A percentile compares a stretch with the other conserved stretches of the same genome.
Evolutionary conservation across 164 flowering plant genomes (phyloP).

Genomic region (Piper longum): DNA sequence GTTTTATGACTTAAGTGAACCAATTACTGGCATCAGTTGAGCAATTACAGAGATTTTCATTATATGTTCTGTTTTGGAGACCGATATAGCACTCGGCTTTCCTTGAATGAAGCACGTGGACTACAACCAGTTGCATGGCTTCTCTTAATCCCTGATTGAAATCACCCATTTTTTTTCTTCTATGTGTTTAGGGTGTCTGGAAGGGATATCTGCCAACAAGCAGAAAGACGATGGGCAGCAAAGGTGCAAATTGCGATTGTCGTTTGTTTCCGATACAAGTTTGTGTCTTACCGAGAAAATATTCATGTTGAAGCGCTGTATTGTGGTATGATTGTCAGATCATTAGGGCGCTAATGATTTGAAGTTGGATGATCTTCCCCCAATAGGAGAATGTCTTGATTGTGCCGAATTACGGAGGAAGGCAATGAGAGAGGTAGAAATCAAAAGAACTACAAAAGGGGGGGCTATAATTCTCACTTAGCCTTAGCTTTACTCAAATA

Average conservation of each 20-base stretch:
- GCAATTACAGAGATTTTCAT: too few species aligned
- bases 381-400: constrained; percentile 54
- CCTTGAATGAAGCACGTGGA: too few species aligned
- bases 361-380: constrained; percentile 49
- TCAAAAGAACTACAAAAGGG: constrained; percentile 9
- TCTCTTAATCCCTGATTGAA: too few species aligned
- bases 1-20: too few species aligned
- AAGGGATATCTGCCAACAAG: constrained; percentile 86
- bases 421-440: constrained; percentile 22
- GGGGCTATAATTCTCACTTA: too few species aligned
- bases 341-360: constrained; percentile 37
- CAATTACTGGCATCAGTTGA: too few species aligned
- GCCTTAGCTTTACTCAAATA: too few species aligned
- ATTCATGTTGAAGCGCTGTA: background rate
- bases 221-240: constrained; percentile 97
- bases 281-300: background rate
- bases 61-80: too few species aligned
- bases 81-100: too few species aligned
- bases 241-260: constrained; percentile 31
- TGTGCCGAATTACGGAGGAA: constrained; percentile 42
- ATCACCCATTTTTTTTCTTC: background rate
- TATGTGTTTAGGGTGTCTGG: constrained; percentile 70
- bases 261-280: background rate
- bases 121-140: too few species aligned
- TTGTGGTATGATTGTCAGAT: constrained; percentile 24